A percentile compares a stretch with the other conserved stretches of the same genome.
Conservation (phyloP, 768 basidiomycete species). For the Trametes punicea region DNA sequence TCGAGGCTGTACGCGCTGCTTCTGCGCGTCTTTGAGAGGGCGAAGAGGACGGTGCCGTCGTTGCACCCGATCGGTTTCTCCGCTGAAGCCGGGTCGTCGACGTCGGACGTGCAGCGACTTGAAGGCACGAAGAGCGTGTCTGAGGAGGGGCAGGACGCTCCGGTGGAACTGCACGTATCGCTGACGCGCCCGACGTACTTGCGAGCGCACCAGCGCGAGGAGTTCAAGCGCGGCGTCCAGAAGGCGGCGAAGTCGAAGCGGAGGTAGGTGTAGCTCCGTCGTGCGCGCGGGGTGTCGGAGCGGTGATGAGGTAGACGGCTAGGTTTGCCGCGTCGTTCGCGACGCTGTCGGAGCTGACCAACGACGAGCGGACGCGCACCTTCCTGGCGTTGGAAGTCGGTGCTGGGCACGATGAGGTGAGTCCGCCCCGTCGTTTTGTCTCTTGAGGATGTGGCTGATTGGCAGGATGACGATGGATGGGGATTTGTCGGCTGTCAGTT, state of each 20-base stretch:
- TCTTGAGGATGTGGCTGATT: neutral
- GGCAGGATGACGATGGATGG: too few species aligned
- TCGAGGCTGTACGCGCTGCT: constrained; percentile 47
- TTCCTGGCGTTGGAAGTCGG: constrained; percentile 83
- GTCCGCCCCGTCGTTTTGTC: constrained; percentile 7
- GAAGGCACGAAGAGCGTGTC: neutral
- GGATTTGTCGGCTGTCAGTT: constrained; percentile 43
- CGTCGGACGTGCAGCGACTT: neutral
- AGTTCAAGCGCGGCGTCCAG: constrained; percentile 61
- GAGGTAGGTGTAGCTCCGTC: constrained; percentile 37
- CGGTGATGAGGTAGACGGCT: too few species aligned
- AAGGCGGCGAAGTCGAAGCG: constrained; percentile 42
- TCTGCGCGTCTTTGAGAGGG: constrained; percentile 40
- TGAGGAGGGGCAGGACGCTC: constrained; percentile 1
- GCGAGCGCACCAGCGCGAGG: constrained; percentile 74
- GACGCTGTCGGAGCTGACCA: constrained; percentile 62
- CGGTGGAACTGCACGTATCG: constrained; percentile 72
- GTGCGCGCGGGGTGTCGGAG: too few species aligned
- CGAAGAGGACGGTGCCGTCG: constrained; percentile 43
- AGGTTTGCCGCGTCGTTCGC: constrained; percentile 78
- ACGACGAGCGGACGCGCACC: constrained; percentile 77
- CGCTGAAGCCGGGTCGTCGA: neutral
- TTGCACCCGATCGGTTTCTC: constrained; percentile 43
- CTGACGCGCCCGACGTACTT: constrained; percentile 80
- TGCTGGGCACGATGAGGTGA: constrained; percentile 77